phyloP scores from a whole-genome alignment of 345 rosid species.

The Firmiana major region DNA sequence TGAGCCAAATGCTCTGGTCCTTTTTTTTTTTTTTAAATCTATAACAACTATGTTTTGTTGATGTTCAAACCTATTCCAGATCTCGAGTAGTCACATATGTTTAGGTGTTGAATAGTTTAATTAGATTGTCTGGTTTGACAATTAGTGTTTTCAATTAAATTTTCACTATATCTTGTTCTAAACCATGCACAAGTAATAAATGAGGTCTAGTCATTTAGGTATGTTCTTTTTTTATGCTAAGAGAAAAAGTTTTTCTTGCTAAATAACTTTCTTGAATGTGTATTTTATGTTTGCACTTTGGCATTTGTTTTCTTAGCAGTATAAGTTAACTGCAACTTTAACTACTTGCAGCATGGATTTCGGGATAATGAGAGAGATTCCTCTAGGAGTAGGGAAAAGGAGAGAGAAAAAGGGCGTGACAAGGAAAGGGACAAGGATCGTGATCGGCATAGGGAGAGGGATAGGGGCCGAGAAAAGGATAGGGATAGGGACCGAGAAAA shows the following conservation, averaged over 20 bases:
- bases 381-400: conserved; percentile 46
- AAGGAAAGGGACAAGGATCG: conserved; percentile 23
- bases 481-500: conserved; percentile 35
- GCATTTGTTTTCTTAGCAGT: background rate
- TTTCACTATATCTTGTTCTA: background rate
- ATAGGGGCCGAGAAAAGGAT: too few species aligned
- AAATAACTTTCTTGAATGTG: background rate
- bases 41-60: background rate
- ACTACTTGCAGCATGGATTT: conserved; percentile 44
- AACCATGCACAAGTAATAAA: background rate
- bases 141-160: background rate
- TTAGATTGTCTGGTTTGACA: background rate
- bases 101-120: background rate
- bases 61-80: background rate
- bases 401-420: conserved; percentile 34
- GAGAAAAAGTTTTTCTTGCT: background rate
- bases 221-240: background rate
- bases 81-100: background rate
- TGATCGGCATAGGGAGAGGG: conserved; percentile 23
- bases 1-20: background rate
- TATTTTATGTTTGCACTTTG: background rate
- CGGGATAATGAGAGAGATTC: conserved; percentile 62
- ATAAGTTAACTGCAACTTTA: background rate
- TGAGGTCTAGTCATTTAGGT: background rate
- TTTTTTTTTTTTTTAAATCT: background rate